Evolutionary conservation across 2,329 filamentous ascomycete genomes (phyloP), one percentile per base, ranked within the genome.

Genomic region (Epichloe gansuensis): DNA sequence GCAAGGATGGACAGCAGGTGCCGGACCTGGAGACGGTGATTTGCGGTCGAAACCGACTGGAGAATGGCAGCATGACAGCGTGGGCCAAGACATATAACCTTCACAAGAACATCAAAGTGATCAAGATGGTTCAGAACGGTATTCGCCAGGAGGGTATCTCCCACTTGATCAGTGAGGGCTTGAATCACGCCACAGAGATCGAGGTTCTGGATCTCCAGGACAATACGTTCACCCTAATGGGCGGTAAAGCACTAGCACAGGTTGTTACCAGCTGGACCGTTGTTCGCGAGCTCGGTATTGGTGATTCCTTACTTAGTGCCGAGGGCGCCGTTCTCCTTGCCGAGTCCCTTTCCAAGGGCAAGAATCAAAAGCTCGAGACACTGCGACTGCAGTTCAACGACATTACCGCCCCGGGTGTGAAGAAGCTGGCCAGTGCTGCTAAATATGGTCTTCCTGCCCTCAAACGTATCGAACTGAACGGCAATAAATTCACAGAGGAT

Each of bases 81-180:
- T 98, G 93, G 93, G 90, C 91, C 43, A 86, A 85, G 67, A 79
- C 89, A 1, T 96, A 88, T 68, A 82, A 83, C 62, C 83, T 91
- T 54, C 89, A 97, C 66, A 82, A 79, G 59, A 85, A 86, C 53
- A 80, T 98, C 57, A 86, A 85, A 70, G 83, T 83, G 54, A 81
- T 98, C 60, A 94, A 91, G 76, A 97, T 98, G 93, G 89, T 95
- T 28, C 93, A 97, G 71, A 97, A 98, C 67, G 93, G 93, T 50
- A 98, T 98, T 61, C 81, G 93, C 44, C 88, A 91, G 65, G 90
- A 97, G 69, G 93, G 93, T 55, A 93, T 97, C 63, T 83, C 83
- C 47, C 79, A 85, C 59, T 75, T 98, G 53, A 74, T 98, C 58
- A 83, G 80, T 55, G 76, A 91, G 51, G 93, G 93, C 56, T 76